Evolutionary conservation across 2,329 filamentous ascomycete species (phyloP).

Genomic region (Elsinoe australis): DNA sequence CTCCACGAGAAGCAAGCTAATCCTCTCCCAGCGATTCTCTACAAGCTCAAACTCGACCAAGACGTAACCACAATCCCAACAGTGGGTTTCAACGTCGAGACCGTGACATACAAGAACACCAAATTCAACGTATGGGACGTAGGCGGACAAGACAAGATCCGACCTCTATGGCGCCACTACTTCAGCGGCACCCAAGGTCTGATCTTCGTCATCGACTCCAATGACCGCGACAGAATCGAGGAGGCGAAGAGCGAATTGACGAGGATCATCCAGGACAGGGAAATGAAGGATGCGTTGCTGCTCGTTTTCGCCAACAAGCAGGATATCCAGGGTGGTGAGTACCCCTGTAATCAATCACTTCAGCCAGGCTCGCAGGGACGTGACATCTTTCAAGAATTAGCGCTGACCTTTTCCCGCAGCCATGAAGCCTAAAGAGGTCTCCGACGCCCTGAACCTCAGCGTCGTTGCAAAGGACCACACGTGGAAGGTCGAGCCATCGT

Average conservation of each 20-base stretch:
- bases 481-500: conserved; percentile 49
- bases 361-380: too few species aligned
- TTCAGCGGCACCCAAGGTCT: conserved; percentile 93
- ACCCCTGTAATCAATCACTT: too few species aligned
- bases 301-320: conserved; percentile 99
- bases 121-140: conserved; percentile 99
- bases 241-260: conserved; percentile 95
- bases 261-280: conserved; percentile 97
- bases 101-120: conserved; percentile 97
- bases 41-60: conserved; percentile 99
- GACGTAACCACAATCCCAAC: conserved; percentile 99
- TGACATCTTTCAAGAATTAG: too few species aligned
- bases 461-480: conserved; percentile 46
- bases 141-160: conserved; percentile 97
- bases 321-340: conserved; percentile 80
- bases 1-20: background rate
- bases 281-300: conserved; percentile 93
- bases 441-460: conserved; percentile 41
- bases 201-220: conserved; percentile 99
- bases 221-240: conserved; percentile 95
- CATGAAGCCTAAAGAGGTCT: conserved; percentile 45
- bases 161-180: conserved; percentile 98
- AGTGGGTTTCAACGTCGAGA: conserved; percentile 99
- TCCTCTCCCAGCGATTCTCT: conserved; percentile 63
- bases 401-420: conserved; percentile 27